A percentile compares a stretch with the other conserved stretches of the same genome.
phyloP scores from a whole-genome alignment of 306 rosid species.

The Sechiopsis laciniata region DNA sequence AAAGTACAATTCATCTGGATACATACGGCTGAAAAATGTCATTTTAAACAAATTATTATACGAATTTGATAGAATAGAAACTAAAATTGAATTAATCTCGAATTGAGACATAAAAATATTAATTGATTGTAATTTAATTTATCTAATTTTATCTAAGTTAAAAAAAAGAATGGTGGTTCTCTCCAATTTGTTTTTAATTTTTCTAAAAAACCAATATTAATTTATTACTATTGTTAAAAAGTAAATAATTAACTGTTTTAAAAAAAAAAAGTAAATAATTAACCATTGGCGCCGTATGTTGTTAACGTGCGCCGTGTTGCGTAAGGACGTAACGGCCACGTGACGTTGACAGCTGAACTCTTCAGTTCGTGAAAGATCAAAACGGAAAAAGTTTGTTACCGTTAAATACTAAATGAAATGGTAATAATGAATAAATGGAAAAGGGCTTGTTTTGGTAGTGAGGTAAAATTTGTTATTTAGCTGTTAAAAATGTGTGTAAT shows the following conservation, averaged over 20 bases:
- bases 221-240: neutral
- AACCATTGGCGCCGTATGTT: conserved; percentile 14
- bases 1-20: too few relatives aligned
- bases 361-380: conserved; percentile 4
- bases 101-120: too few relatives aligned
- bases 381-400: neutral
- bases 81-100: too few relatives aligned
- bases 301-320: conserved; percentile 14
- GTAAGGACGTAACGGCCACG: conserved; percentile 18
- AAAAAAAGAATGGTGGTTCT: too few relatives aligned
- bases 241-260: neutral
- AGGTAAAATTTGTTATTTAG: neutral
- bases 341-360: neutral
- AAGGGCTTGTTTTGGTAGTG: neutral
- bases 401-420: neutral
- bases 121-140: too few relatives aligned
- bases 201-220: too few relatives aligned
- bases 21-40: too few relatives aligned
- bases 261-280: neutral
- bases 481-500: neutral
- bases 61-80: too few relatives aligned
- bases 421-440: neutral
- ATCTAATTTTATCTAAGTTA: too few relatives aligned
- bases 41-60: too few relatives aligned
- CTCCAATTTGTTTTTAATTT: too few relatives aligned